Base-by-base conservation (phyloP, 495 filamentous ascomycete genomes). In the Neurospora sp. region DNA sequence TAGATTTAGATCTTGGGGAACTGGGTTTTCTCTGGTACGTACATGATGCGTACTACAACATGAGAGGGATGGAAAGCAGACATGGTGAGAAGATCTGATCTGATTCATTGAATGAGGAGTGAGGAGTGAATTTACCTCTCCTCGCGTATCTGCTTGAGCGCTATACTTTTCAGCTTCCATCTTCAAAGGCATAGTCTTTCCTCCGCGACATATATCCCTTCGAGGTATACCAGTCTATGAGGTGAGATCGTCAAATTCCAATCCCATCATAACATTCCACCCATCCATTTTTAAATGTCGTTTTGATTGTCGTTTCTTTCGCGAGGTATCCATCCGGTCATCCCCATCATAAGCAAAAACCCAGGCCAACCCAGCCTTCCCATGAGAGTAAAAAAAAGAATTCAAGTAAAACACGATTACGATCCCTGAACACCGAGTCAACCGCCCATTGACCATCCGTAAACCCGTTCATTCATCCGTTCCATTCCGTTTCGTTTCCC, bases 401-500 rank as follows among this genome's bases (percentile, higher is more conserved):
- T 23, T 9, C 27, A 23, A 39, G 39, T 69, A 27, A 62, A 35
- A 38, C 59, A 70, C 37, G 37, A 31, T 38, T 14, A 62, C 40
- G 39, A 39, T 48, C 54, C 54, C 14, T 66, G 54, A 66, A 66
- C 48, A 42, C 42, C 66, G 46, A 16, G 37, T 71, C 54, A 66
- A 66, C 54, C 27, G 54, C 54, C 54, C 54, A 66, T 35, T 66
- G 54, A 66, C 27, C 27, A 35, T 18, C 54, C 54, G 54, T 27
- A 27, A 69, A 69, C 69, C 71, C 71, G 71, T 69, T 62, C 73
- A 37, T 69, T 39, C 73, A 69, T 73, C 48, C 72, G 41, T 35
- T 59, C 44, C 59, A 10, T 72, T 59, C 71, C 39, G 38, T 41
- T 62, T 12, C 54, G 20, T 27, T 59, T 31, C 71, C 73, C 40